Conservation (phyloP, 495 filamentous ascomycete genomes). For the Podospora pseudocomata region DNA sequence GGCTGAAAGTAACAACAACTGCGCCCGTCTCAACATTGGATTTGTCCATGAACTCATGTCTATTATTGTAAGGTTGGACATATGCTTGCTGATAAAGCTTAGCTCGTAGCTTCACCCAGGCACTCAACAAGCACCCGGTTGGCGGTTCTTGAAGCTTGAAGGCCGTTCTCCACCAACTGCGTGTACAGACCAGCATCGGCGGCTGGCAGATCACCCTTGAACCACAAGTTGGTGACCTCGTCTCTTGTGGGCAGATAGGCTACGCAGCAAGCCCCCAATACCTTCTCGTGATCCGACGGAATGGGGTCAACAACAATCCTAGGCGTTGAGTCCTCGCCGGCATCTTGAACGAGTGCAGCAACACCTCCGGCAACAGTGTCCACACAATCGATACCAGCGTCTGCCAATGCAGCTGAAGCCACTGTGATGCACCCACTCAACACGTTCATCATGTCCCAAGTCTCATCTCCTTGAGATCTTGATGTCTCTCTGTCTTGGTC, state of each 20-base stretch:
- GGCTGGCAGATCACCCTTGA: constrained; percentile 63
- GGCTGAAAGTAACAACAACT: background rate
- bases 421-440: constrained; percentile 90
- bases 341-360: constrained; percentile 65
- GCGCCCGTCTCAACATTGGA: background rate
- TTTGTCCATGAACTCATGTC: background rate
- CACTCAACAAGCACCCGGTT: constrained; percentile 42
- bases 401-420: constrained; percentile 89
- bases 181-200: constrained; percentile 40
- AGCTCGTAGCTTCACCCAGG: constrained; percentile 32
- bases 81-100: background rate
- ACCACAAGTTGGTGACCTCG: constrained; percentile 91
- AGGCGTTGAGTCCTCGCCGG: constrained; percentile 33
- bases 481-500: constrained; percentile 56
- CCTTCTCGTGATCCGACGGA: constrained; percentile 71
- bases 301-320: constrained; percentile 76
- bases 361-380: constrained; percentile 88
- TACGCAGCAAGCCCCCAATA: constrained; percentile 80
- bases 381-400: constrained; percentile 93
- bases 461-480: constrained; percentile 54
- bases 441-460: constrained; percentile 75
- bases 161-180: constrained; percentile 41
- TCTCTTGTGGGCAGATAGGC: constrained; percentile 83
- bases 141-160: constrained; percentile 41
- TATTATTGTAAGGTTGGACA: background rate